phyloP scores from a whole-genome alignment of 768 basidiomycete species.

The Lactifluus piperatus region DNA sequence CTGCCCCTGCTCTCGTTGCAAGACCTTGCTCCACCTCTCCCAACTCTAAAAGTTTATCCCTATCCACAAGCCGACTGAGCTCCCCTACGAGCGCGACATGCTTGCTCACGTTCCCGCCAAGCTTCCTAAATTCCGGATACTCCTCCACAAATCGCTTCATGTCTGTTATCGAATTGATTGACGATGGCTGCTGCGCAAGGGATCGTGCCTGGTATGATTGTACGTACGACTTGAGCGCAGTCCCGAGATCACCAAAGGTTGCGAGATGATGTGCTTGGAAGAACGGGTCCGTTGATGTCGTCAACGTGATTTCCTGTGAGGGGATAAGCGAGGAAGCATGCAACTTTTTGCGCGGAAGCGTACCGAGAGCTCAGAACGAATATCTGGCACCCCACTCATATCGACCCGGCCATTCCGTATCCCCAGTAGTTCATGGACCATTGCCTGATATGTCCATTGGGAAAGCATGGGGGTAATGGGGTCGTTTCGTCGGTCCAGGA shows the following conservation, averaged over 20 bases:
- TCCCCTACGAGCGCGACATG: slow-evolving; percentile 97
- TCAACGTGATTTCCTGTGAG: slow-evolving; percentile 83
- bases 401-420: slow-evolving; percentile 94
- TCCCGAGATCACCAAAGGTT: slow-evolving; percentile 95
- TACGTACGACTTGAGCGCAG: slow-evolving; percentile 85
- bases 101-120: slow-evolving; percentile 98
- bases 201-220: slow-evolving; percentile 85
- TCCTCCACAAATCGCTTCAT: slow-evolving; percentile 99
- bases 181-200: slow-evolving; percentile 61
- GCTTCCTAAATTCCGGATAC: slow-evolving; percentile 93
- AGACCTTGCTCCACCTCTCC: slow-evolving; percentile 96
- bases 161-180: slow-evolving; percentile 89
- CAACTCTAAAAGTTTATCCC: slow-evolving; percentile 78
- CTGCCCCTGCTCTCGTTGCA: slow-evolving; percentile 84
- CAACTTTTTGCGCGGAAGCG: slow-evolving; percentile 21
- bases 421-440: slow-evolving; percentile 94
- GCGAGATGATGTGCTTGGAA: slow-evolving; percentile 84
- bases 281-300: slow-evolving; percentile 86
- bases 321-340: slow-evolving; percentile 6
- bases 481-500: slow-evolving; percentile 93
- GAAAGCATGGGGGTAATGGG: slow-evolving; percentile 93
- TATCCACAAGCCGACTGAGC: slow-evolving; percentile 80
- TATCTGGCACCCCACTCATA: slow-evolving; percentile 74
- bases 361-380: slow-evolving; percentile 78
- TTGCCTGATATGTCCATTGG: slow-evolving; percentile 99